Evolutionary conservation across 805 yeast species (phyloP).

Genomic region (Teunomyces atbi): DNA sequence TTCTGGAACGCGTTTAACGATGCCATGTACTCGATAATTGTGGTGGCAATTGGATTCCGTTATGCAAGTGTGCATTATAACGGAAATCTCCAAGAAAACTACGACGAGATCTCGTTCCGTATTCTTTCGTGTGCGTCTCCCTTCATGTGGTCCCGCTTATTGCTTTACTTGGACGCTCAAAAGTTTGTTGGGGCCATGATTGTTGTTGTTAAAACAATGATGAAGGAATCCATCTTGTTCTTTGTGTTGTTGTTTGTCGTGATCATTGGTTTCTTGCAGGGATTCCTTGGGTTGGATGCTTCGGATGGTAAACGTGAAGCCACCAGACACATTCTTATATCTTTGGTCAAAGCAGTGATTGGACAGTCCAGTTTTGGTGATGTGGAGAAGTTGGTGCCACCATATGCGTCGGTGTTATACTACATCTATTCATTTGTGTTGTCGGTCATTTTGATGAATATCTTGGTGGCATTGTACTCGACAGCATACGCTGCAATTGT

Average conservation of each 20-base stretch:
- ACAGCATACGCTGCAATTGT: constrained; percentile 80
- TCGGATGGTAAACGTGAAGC: constrained; percentile 84
- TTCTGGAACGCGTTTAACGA: constrained; percentile 83
- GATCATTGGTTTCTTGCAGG: constrained; percentile 79
- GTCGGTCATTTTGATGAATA: constrained; percentile 72
- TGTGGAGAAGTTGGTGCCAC: constrained; percentile 73
- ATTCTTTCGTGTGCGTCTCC: constrained; percentile 80
- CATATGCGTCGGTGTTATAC: constrained; percentile 78
- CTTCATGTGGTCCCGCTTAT: constrained; percentile 77
- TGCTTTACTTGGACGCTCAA: constrained; percentile 74
- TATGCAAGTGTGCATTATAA: constrained; percentile 33
- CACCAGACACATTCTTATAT: constrained; percentile 59
- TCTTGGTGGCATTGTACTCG: constrained; percentile 80
- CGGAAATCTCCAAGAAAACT: constrained; percentile 21
- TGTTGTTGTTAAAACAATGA: constrained; percentile 79
- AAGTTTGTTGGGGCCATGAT: constrained; percentile 86
- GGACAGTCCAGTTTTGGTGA: constrained; percentile 73
- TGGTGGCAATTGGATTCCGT: constrained; percentile 55
- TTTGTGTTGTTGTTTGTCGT: constrained; percentile 71
- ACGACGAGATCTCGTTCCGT: constrained; percentile 64
- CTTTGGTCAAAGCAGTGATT: constrained; percentile 68
- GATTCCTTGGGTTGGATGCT: constrained; percentile 81
- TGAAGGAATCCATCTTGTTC: constrained; percentile 82
- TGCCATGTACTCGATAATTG: constrained; percentile 56
- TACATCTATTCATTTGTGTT: constrained; percentile 76